A percentile compares a stretch with the other conserved stretches of the same genome.
These are phyloP conservation scores for Geranium incanum DNA, from an alignment of 441 rosid species.

Conservation along the genomic window DNA sequence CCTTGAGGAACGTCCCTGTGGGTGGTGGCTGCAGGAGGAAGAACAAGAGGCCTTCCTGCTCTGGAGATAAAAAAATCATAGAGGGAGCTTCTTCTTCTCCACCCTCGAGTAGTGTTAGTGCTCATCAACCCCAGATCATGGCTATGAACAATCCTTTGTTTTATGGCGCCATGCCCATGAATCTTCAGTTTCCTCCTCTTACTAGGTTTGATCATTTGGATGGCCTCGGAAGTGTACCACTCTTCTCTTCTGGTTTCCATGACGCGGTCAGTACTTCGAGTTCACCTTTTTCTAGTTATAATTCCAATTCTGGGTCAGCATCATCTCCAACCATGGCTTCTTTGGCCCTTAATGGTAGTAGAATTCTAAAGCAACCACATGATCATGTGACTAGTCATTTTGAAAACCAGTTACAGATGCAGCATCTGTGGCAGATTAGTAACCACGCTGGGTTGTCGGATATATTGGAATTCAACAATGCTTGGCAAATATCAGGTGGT, in stretches of 20 bases:
- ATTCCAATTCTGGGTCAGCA: background rate
- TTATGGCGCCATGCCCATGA: background rate
- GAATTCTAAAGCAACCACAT: background rate
- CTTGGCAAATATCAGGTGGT: conserved; percentile 1
- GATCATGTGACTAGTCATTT: conserved; percentile 1
- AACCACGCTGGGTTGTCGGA: conserved; percentile 5
- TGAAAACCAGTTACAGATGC: background rate
- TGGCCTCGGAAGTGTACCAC: background rate
- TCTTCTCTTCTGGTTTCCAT: conserved; percentile 7
- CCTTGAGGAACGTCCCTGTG: conserved; percentile 9
- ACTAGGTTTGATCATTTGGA: background rate
- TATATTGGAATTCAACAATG: background rate
- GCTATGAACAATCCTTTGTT: conserved; percentile 1
- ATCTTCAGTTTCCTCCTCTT: background rate
- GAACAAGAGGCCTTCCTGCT: conserved; percentile 4
- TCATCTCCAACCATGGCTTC: conserved; percentile 1
- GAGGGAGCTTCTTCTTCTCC: conserved; percentile 2
- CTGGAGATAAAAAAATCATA: background rate
- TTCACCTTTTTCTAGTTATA: background rate
- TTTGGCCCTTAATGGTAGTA: background rate
- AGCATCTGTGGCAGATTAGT: background rate
- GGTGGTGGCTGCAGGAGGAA: conserved; percentile 9
- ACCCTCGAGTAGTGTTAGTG: background rate
- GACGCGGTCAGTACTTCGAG: background rate
- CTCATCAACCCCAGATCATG: conserved; percentile 1